phyloP scores from a whole-genome alignment of 192 early-diverging fungal species.

The Pecoramyces ruminantium region DNA sequence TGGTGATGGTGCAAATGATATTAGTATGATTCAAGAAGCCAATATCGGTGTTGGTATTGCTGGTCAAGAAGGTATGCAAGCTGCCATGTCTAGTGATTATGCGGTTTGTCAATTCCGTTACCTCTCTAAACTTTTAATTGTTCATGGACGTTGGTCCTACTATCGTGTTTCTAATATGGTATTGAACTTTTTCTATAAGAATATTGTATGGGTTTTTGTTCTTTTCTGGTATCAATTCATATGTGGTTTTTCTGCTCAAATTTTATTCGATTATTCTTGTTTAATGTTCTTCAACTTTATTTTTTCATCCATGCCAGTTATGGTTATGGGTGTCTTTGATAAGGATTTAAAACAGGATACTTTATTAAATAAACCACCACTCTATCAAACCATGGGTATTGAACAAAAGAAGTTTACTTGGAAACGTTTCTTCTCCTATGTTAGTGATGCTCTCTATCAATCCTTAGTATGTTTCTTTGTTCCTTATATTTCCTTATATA shows the following conservation, averaged over 20 bases:
- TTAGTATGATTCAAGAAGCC: conserved; percentile 95
- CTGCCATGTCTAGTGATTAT: conserved; percentile 83
- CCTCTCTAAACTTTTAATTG: conserved; percentile 62
- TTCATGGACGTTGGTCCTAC: conserved; percentile 90
- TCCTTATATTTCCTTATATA: conserved; percentile 41
- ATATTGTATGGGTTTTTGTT: conserved; percentile 66
- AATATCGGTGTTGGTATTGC: conserved; percentile 88
- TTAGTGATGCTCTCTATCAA: conserved; percentile 77
- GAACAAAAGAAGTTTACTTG: not conserved
- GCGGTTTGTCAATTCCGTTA: conserved; percentile 82
- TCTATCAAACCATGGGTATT: not conserved
- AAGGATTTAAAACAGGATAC: not conserved
- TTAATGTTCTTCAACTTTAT: conserved; percentile 14
- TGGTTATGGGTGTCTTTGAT: conserved; percentile 34
- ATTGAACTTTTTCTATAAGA: conserved; percentile 90
- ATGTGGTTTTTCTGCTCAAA: conserved; percentile 62
- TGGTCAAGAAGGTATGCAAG: conserved; percentile 88
- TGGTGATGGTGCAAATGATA: conserved; percentile 95
- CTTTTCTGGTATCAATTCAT: conserved; percentile 86
- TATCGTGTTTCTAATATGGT: conserved; percentile 56
- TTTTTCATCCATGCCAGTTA: conserved; percentile 48
- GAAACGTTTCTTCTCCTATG: not conserved
- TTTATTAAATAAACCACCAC: not conserved
- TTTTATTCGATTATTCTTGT: conserved; percentile 70
- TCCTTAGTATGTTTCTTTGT: conserved; percentile 63